Base-by-base conservation (phyloP, 495 filamentous ascomycete species). In the Talaromyces ruber region DNA sequence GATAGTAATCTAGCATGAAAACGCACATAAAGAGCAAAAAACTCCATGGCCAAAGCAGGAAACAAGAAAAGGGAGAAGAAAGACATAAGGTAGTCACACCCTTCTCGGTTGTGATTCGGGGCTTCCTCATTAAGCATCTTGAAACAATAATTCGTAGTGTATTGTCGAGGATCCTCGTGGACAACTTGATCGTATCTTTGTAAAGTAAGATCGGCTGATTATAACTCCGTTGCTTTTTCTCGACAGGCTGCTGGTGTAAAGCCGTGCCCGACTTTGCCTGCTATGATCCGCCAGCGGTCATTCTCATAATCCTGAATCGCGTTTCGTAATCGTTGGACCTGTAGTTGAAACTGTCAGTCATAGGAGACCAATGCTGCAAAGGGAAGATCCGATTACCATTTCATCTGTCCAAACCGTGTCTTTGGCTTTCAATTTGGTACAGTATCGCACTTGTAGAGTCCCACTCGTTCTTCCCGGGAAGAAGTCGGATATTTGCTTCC, bases 401-500 rank as follows among this genome's bases (percentile, higher is more conserved):
- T 94, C 91, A 62, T 93, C 90, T 60, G 88, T 93, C 92, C 92
- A 97, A 64, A 86, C 82, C n/a, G 89, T 92, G 52, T 87, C 90
- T 77, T 95, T 95, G 8, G 90, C 90, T 74, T 94, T 96, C 63
- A 96, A 76, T 73, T 94, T 96, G 28, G 91, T 96, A 69, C 92
- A 97, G 71, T 97, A 97, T 12, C 92, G 86, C 63, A 97, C 92
- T 70, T 97, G 92, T 60, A 97, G 76, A 34, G 92, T 96, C 43
- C 91, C 91, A 30, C 88, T 92, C 47, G 89, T 91, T 55, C 92
- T 79, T 11, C 92, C 92, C 7, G 92, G 92, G 66, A 97, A 96
- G 74, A 93, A 96, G 67, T 95, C 91, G 60, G 90, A 88, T 65
- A 97, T 96, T 79, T 97, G 92, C 70, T 94, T 95, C 92, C 92